phyloP scores from a whole-genome alignment of 768 basidiomycete genomes.

The Leccinum boreale region DNA sequence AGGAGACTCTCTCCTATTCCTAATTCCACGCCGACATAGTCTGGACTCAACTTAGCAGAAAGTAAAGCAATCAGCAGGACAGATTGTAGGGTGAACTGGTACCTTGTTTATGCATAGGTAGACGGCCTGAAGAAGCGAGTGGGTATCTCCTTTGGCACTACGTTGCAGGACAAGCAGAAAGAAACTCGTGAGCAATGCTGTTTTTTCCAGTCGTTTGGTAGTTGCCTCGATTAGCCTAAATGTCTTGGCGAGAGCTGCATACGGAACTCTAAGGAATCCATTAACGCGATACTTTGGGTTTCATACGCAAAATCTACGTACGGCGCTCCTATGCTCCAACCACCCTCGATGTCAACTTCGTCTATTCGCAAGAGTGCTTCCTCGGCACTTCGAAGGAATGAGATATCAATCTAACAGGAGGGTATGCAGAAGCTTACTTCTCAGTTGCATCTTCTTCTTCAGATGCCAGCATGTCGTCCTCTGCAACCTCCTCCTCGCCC shows the following conservation, averaged over 20 bases:
- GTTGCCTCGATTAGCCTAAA: conserved; percentile 91
- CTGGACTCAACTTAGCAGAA: conserved; percentile 73
- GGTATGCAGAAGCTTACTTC: conserved; percentile 41
- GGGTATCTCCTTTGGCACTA: conserved; percentile 68
- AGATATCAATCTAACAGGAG: neutral
- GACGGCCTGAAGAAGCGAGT: conserved; percentile 80
- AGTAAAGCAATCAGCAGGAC: neutral
- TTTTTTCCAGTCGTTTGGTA: conserved; percentile 94
- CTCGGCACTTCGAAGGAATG: conserved; percentile 51
- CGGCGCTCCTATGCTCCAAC: conserved; percentile 85
- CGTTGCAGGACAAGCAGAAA: conserved; percentile 86
- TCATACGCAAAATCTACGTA: conserved; percentile 38
- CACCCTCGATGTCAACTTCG: conserved; percentile 75
- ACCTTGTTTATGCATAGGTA: conserved; percentile 98
- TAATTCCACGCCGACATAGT: conserved; percentile 92
- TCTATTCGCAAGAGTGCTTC: conserved; percentile 54
- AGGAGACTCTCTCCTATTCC: conserved; percentile 95
- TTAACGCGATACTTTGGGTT: neutral
- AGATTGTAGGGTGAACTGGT: conserved; percentile 22
- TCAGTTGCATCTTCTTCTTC: conserved; percentile 57
- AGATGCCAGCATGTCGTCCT: conserved; percentile 37
- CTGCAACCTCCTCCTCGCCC: conserved; percentile 38
- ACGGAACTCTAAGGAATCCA: conserved; percentile 67
- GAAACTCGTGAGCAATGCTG: conserved; percentile 82
- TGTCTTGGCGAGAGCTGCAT: conserved; percentile 85